Evolutionary conservation across 2,329 filamentous ascomycete species (phyloP), one percentile per base, ranked within the genome.

Genomic region (Nothophoma quercina): DNA sequence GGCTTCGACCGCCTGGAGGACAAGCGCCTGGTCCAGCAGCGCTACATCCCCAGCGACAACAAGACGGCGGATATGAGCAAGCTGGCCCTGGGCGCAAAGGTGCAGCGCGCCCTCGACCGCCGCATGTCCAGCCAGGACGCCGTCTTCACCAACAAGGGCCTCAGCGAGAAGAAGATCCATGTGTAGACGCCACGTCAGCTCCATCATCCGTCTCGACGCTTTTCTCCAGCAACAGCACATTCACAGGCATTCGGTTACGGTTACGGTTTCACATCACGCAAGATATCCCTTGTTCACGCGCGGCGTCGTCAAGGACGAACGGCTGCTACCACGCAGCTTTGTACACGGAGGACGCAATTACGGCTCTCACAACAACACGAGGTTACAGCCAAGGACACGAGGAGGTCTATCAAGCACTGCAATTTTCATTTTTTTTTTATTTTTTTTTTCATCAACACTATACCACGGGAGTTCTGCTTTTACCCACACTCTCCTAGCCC

Each of bases 41-140:
- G 93, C 64, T 93, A 93, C 69, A 81, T 86, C 50, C 85, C 93
- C 59, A 89, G 82, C 71, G 85, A 88, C 58, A 87, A 93, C 75
- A 96, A 96, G 82, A 85, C 83, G 16, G 89, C 91, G 67, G 88
- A 89, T 72, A 81, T 96, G 75, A 88, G 86, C 79, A 96, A 96
- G 79, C 83, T 96, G 52, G 92, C 92, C 29, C 84, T 96, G 44
- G 90, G 92, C 39, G 92, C 92, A 55, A 96, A 96, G 79, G 85
- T 96, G 32, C 92, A 96, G 73, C 87, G 93, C 55, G 92, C 93
- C 18, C 85, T 97, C 48, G 88, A 88, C 63, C 84, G 92, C 62
- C 85, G 93, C 68, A 95, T 96, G 92, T 88, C 85, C 22, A 79
- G 89, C 63, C 93, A 97, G 76, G 93, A 97, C 68, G 93, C 93